Percentiles rank a stretch among this genome's conserved stretches.
These are phyloP conservation scores for Trichosporon inkin DNA, from an alignment of 1,284 basidiomycete species.

Conservation along the genomic window DNA sequence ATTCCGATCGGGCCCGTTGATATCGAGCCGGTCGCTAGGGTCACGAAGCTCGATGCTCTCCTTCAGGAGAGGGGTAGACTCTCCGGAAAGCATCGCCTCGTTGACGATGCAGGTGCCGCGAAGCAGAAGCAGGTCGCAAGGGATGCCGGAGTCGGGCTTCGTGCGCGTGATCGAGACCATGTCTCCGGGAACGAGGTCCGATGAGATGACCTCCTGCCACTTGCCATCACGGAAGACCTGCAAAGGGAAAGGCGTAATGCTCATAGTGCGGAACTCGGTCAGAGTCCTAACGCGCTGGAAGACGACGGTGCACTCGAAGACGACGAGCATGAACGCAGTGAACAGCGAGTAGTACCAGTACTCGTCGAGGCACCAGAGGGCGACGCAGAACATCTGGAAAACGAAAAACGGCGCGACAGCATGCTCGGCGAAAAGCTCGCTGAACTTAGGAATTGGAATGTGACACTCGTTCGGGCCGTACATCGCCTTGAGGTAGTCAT, in stretches of 20 bases:
- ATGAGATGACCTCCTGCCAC: slow-evolving; percentile 74
- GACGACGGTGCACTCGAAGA: slow-evolving; percentile 95
- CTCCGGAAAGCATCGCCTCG: slow-evolving; percentile 95
- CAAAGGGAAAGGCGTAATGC: slow-evolving; percentile 80
- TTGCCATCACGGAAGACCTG: slow-evolving; percentile 71
- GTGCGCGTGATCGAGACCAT: slow-evolving; percentile 75
- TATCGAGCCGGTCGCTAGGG: slow-evolving; percentile 67
- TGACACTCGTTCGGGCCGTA: slow-evolving; percentile 92
- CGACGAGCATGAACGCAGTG: slow-evolving; percentile 92
- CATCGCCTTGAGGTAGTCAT: slow-evolving; percentile 55
- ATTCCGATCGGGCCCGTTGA: slow-evolving; percentile 79
- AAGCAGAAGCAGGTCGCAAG: slow-evolving; percentile 82
- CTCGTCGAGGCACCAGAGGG: slow-evolving; percentile 91
- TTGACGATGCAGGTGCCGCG: slow-evolving; percentile 90
- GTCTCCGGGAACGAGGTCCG: slow-evolving; percentile 83
- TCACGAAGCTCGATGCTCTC: slow-evolving; percentile 86
- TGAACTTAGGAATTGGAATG: slow-evolving; percentile 88
- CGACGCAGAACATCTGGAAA: slow-evolving; percentile 93
- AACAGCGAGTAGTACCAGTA: slow-evolving; percentile 98
- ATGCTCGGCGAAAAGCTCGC: slow-evolving; percentile 82
- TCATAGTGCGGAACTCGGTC: slow-evolving; percentile 93
- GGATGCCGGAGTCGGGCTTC: slow-evolving; percentile 76
- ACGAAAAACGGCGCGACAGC: slow-evolving; percentile 93
- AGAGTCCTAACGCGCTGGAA: slow-evolving; percentile 89
- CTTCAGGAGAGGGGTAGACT: slow-evolving; percentile 90